Base-by-base conservation (phyloP, 345 rosid genomes). In the Moricandia arvensis region DNA sequence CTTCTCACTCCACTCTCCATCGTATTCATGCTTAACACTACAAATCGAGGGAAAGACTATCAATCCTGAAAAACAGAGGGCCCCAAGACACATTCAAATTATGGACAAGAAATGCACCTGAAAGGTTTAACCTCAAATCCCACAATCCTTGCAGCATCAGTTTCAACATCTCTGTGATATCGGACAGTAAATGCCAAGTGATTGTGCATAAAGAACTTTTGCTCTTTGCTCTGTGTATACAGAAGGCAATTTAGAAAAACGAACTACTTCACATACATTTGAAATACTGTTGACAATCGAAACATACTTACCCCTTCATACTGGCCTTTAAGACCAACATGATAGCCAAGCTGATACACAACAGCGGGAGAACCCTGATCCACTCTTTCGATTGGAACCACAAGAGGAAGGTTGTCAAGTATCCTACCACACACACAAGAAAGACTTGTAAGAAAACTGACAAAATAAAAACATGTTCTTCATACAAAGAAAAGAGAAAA, bases 341-440 rank as follows among this genome's bases (percentile, higher is more conserved):
- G 97, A 84, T 76, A 94, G 1, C 99, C 99, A 51, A 91, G 97
- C 83, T 94, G 99, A 83, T 89, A 91, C 37, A 91, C 81, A 15
- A 87, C 71, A 63, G 82, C 53, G 59, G 88, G 80, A 78, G 89
- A 66, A 27, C 89, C 98, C 79, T 86, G 98, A 73, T 91, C 99
- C 38, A 69, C 51, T 78, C 97, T 88, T 54, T 75, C 87, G 8
- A 92, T 80, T 26, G 97, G 97, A 77, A 94, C 92, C 51, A 94
- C 99, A n/a, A 94, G 86, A 55, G 99, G 99, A 69, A 94, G 97
- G 80, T 94, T 94, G 83, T 94, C 99, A 47, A 94, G 93, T 82
- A 94, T 94, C 99, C 99, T 94, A 89, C 43, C 59, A 78, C 71
- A 62, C 45, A 38, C 13, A 10, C 38, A n/a, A n/a, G 51, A 59